Evolutionary conservation across 2,329 filamentous ascomycete genomes (phyloP).

Genomic region (Paraphaeosphaeria sporulosa): DNA sequence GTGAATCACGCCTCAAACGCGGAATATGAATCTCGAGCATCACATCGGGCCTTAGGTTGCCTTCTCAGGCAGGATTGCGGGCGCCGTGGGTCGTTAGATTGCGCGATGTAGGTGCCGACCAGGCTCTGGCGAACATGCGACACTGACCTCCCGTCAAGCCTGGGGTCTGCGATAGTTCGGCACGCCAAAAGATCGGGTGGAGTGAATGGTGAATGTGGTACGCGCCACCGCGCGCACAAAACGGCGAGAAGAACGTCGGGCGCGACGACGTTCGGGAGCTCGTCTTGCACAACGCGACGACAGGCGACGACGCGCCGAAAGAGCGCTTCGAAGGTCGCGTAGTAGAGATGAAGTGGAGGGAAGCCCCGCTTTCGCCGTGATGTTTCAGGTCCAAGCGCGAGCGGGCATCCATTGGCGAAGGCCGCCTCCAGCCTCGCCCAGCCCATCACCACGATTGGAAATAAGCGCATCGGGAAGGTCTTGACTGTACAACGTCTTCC

Average conservation of each 20-base stretch:
- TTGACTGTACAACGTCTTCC: neutral
- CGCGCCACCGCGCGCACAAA: slow-evolving; percentile 27
- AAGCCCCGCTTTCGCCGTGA: slow-evolving; percentile 18
- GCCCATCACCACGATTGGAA: slow-evolving; percentile 28
- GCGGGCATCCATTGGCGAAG: slow-evolving; percentile 17
- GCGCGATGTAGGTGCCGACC: slow-evolving; percentile 7
- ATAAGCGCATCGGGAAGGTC: slow-evolving; percentile 33
- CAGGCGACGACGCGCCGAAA: slow-evolving; percentile 37
- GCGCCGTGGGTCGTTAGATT: neutral
- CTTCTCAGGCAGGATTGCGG: neutral
- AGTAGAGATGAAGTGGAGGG: slow-evolving; percentile 31
- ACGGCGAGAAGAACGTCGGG: slow-evolving; percentile 20
- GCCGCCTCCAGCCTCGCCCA: slow-evolving; percentile 14
- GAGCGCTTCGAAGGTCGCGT: slow-evolving; percentile 37
- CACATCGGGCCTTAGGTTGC: slow-evolving; percentile 25
- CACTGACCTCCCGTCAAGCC: slow-evolving; percentile 7
- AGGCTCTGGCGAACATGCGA: slow-evolving; percentile 5
- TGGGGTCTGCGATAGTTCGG: slow-evolving; percentile 10
- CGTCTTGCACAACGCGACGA: slow-evolving; percentile 37
- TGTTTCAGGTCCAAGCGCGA: slow-evolving; percentile 28
- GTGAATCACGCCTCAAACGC: slow-evolving; percentile 19
- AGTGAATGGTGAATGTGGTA: slow-evolving; percentile 14
- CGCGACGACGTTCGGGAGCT: slow-evolving; percentile 29
- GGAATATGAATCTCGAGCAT: slow-evolving; percentile 29
- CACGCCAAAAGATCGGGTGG: neutral